Conservation (phyloP, 495 filamentous ascomycete species). For the Penicillium canescens region DNA sequence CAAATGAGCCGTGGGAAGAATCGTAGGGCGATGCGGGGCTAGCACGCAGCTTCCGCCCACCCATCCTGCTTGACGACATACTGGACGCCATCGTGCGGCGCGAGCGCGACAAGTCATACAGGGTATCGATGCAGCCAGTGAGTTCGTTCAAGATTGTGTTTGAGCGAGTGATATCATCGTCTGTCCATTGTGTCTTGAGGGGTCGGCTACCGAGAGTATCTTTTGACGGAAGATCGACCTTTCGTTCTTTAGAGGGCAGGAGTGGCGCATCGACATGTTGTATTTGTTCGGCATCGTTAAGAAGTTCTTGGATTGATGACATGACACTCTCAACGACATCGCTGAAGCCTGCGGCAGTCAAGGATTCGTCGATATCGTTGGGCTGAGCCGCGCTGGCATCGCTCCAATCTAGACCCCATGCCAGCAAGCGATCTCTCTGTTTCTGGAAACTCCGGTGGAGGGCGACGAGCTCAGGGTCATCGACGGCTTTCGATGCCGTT, state of each 20-base stretch:
- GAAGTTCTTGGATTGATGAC: constrained; percentile 81
- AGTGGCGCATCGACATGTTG: constrained; percentile 55
- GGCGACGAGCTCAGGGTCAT: constrained; percentile 53
- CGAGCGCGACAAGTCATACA: constrained; percentile 82
- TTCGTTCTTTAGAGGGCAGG: constrained; percentile 38
- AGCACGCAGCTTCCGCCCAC: constrained; percentile 27
- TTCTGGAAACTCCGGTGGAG: constrained; percentile 59
- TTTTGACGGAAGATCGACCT: constrained; percentile 37
- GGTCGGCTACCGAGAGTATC: constrained; percentile 33
- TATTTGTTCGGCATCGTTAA: constrained; percentile 82
- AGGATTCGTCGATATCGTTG: constrained; percentile 81
- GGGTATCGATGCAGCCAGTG: constrained; percentile 81
- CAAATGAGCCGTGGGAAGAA: constrained; percentile 24
- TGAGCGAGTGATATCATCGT: constrained; percentile 48
- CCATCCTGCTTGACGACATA: constrained; percentile 36
- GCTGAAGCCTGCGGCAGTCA: constrained; percentile 80
- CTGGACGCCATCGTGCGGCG: constrained; percentile 52
- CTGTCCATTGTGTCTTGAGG: constrained; percentile 49
- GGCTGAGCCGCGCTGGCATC: constrained; percentile 64
- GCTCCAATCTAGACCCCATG: constrained; percentile 91
- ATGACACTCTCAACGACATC: constrained; percentile 88
- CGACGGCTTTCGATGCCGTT: constrained; percentile 61
- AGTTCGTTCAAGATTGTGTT: constrained; percentile 71
- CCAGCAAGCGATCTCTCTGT: constrained; percentile 65
- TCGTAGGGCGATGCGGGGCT: constrained; percentile 30